A percentile compares a stretch with the other conserved stretches of the same genome.
Evolutionary conservation across 2,329 filamentous ascomycete genomes (phyloP).

Genomic region (Trichoderma afroharzianum): DNA sequence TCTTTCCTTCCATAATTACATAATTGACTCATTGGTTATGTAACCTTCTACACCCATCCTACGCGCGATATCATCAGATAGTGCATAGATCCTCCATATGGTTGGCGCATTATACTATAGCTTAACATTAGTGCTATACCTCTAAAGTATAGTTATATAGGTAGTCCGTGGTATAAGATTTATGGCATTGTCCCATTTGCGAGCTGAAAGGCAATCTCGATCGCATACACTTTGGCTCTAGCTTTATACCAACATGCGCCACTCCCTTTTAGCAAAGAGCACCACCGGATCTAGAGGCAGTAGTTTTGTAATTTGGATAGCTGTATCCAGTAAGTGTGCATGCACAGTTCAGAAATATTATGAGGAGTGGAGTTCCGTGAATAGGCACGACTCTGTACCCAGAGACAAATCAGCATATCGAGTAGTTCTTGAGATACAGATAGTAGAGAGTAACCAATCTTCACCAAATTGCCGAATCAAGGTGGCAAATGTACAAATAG

Average conservation of each 20-base stretch:
- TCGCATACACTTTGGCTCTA: background rate
- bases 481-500: background rate
- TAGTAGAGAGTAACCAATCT: background rate
- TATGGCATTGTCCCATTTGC: background rate
- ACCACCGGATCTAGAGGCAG: background rate
- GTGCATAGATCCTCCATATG: too few species aligned
- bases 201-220: background rate
- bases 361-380: background rate
- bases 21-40: too few species aligned
- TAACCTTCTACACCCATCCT: too few species aligned
- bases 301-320: background rate
- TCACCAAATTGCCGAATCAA: background rate
- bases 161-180: background rate
- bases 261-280: background rate
- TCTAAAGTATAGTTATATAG: too few species aligned
- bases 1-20: background rate
- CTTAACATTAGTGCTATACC: too few species aligned
- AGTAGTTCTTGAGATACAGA: background rate
- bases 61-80: too few species aligned
- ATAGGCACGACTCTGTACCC: background rate
- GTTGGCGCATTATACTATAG: too few species aligned
- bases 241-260: background rate
- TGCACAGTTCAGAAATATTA: background rate
- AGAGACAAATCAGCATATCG: background rate
- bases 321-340: background rate